Evolutionary conservation across 1,284 basidiomycete species (phyloP), one percentile per base, ranked within the genome.

Genomic region (Pisolithus thermaeus): DNA sequence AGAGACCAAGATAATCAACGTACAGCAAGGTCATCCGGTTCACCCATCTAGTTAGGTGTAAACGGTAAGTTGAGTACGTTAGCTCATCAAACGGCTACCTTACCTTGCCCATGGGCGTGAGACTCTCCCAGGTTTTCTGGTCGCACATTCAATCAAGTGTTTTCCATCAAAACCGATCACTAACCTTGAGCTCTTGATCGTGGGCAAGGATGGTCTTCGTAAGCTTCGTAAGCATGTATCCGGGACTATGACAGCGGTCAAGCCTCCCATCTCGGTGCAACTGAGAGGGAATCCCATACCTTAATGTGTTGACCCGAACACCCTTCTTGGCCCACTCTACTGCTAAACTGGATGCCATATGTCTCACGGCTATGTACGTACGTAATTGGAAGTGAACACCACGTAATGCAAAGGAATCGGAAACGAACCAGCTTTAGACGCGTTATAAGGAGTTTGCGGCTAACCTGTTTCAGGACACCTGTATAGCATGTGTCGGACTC

Each of bases 401-500:
- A 23, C 12, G 14, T 40, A 8, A 20, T 30, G 23, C 38, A 25
- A 23, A 18, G 16, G 9, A 11, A 23, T 3, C 7, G 1, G 0
- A 3, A 36, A 59, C 75, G 59, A 59, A 84, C 85, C 87, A 44
- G 87, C 87, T 73, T 90, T 95, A 42, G 92, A 94, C n/a, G 91
- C 88, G 69, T 97, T 98, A 73, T 98, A 98, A 0, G 95, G 94
- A 1, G 91, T 90, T 78, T 98, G 95, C 37, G 81, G 83, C 80
- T 97, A 76, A 54, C 61, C 32, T 50, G 41, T 23, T 16, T 22
- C 27, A 46, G 40, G n/a, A 18, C n/a, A 2, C 36, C 53, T 27
- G 46, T 38, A 27, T 35, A 18, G 6, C 3, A 12, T 12, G 9
- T 11, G 22, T 23, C 3, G 1, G 20, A 50, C 7, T 35, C 16